Evolutionary conservation across 2,329 filamentous ascomycete species (phyloP).

Genomic region (Venturia nashicola): DNA sequence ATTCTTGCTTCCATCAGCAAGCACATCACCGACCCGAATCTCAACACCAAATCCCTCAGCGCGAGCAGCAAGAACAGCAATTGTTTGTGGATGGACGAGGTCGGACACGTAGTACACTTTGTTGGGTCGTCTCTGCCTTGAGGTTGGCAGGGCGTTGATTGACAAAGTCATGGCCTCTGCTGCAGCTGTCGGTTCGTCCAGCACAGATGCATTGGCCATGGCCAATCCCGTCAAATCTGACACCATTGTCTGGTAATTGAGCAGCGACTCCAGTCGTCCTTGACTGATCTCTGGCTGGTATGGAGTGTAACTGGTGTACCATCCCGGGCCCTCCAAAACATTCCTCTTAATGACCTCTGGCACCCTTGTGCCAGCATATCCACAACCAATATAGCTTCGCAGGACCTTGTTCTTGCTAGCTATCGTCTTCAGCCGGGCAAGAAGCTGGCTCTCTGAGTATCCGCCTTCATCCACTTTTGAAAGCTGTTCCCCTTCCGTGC

Average conservation of each 20-base stretch:
- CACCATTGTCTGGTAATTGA: slow-evolving; percentile 94
- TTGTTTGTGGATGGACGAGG: slow-evolving; percentile 72
- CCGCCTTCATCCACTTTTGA: slow-evolving; percentile 23
- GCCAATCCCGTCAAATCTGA: slow-evolving; percentile 76
- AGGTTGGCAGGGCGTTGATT: slow-evolving; percentile 58
- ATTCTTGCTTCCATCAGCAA: slow-evolving; percentile 49
- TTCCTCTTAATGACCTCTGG: slow-evolving; percentile 89
- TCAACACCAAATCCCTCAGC: slow-evolving; percentile 86
- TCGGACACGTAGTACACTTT: slow-evolving; percentile 80
- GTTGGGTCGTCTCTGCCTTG: slow-evolving; percentile 59
- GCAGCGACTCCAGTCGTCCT: slow-evolving; percentile 76
- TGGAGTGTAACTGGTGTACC: slow-evolving; percentile 97
- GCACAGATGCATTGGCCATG: slow-evolving; percentile 79
- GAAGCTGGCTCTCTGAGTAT: slow-evolving; percentile 48
- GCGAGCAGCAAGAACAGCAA: slow-evolving; percentile 70
- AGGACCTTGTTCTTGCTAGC: slow-evolving; percentile 49
- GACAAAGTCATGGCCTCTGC: slow-evolving; percentile 95
- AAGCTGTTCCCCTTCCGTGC: slow-evolving; percentile 1
- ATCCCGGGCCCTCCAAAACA: slow-evolving; percentile 81
- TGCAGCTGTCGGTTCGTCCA: slow-evolving; percentile 86
- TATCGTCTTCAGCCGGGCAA: slow-evolving; percentile 41
- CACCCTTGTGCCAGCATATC: slow-evolving; percentile 78
- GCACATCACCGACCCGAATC: slow-evolving; percentile 60
- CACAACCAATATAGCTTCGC: slow-evolving; percentile 67
- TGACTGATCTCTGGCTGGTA: slow-evolving; percentile 98